Base-by-base conservation (phyloP, 2,329 filamentous ascomycete genomes). In the Sarocladium kiliense region DNA sequence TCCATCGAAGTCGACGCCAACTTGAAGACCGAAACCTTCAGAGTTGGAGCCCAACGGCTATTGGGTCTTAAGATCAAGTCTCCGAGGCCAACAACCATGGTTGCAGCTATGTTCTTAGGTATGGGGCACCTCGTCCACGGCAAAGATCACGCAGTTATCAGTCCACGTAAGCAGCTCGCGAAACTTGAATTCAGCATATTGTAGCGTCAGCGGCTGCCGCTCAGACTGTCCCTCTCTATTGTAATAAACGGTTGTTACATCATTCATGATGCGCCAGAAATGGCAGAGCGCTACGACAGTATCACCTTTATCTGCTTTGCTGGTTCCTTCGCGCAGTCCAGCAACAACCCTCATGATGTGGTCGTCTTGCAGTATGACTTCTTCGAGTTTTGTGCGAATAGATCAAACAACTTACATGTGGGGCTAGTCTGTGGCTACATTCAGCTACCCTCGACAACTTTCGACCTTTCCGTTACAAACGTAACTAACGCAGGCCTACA, bases 351-450 rank as follows among this genome's bases (percentile, higher is more conserved):
- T 1, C 68, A 72, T 45, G 65, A 74, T 55, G 68, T 72, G 2
- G 57, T 65, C 3, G 60, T 71, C 1, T 66, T 74, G 16, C 67
- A 73, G 71, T 74, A 60, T 27, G 69, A 64, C 26, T 3, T 14
- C 9, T n/a, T 42, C 25, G 7, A n/a, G n/a, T n/a, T n/a, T n/a
- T n/a, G 14, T 5, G 9, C 14, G 16, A 32, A 27, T 51, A 14
- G 4, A 53, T 21, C 26, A n/a, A n/a, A n/a, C 2, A 23, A 27
- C n/a, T 42, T 12, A 54, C 39, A n/a, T 18, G 5, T 19, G 14
- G n/a, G 23, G 14, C 1, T 39, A 75, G 72, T 54, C 68, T 74
- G n/a, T 74, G 70, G 71, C 60, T 73, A 6, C 71, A 75, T 39
- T 64, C 65, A 10, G 67, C 64, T 10, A 62, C 75, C 16, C 65